Percentiles rank a stretch among this genome's conserved stretches.
Conservation (phyloP, 305 asterid species). For the Andrographis paniculata region DNA sequence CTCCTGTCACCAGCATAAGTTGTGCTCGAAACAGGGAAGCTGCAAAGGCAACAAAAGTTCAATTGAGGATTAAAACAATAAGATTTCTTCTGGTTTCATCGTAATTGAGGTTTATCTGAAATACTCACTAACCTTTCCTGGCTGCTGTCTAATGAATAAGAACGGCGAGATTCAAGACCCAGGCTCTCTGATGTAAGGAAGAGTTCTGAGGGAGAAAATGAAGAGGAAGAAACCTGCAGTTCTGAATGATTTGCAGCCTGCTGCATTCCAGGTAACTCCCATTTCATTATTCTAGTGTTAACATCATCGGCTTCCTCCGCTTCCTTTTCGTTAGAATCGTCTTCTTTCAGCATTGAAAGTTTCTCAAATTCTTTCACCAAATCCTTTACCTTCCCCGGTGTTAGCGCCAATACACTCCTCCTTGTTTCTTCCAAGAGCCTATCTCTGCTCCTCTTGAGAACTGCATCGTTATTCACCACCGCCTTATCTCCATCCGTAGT, state of each 20-base stretch:
- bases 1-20: conserved; percentile 37
- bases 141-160: conserved; percentile 48
- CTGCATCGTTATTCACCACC: conserved; percentile 23
- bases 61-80: conserved; percentile 17
- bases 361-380: conserved; percentile 59
- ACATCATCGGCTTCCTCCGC: conserved; percentile 23
- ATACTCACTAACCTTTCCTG: conserved; percentile 40
- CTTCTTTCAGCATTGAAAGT: conserved; percentile 25
- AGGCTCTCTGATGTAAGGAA: conserved; percentile 57
- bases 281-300: conserved; percentile 24
- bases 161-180: conserved; percentile 43
- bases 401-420: conserved; percentile 25
- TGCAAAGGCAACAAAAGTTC: conserved; percentile 11
- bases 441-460: conserved; percentile 43
- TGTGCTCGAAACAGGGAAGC: conserved; percentile 42
- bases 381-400: conserved; percentile 45
- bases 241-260: conserved; percentile 22
- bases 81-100: not conserved
- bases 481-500: not conserved
- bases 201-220: conserved; percentile 44
- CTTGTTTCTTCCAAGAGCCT: conserved; percentile 39
- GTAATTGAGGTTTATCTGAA: not conserved
- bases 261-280: conserved; percentile 57
- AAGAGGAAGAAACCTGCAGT: conserved; percentile 34
- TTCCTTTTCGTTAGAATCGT: conserved; percentile 28